Percentiles rank a stretch among this genome's conserved stretches.
These are phyloP conservation scores for Puccinia coronata DNA, from an alignment of 1,284 basidiomycete species.

Conservation along the genomic window DNA sequence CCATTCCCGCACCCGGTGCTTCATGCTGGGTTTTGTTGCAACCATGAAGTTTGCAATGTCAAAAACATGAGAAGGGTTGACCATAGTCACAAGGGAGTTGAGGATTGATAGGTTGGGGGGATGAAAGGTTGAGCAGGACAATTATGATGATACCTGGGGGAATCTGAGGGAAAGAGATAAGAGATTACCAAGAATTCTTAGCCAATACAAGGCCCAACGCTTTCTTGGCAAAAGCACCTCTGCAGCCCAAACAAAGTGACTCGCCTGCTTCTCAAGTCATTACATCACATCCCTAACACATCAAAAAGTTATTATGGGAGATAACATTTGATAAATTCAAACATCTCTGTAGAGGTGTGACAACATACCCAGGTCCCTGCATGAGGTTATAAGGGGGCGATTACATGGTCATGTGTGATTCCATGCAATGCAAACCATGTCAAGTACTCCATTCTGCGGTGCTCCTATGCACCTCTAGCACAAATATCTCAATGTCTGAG, in stretches of 20 bases:
- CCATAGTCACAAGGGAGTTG: not conserved
- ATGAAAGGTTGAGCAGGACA: not conserved
- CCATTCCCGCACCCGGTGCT: too few relatives aligned
- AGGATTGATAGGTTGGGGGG: too few relatives aligned
- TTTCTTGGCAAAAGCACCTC: not conserved
- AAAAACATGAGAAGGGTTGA: not conserved
- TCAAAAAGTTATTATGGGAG: not conserved
- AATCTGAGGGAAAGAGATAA: conserved; percentile 14
- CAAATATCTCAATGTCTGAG: not conserved
- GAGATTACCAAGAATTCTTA: not conserved
- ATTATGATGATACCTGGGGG: not conserved
- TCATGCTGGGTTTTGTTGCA: too few relatives aligned
- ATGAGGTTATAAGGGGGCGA: not conserved
- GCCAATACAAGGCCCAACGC: not conserved
- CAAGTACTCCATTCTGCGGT: not conserved
- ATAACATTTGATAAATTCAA: not conserved
- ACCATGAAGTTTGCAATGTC: too few relatives aligned
- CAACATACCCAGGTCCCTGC: not conserved
- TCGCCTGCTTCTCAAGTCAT: not conserved
- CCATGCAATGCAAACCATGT: not conserved
- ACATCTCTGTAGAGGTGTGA: too few relatives aligned
- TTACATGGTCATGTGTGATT: not conserved
- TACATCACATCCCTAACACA: not conserved
- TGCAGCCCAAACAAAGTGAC: too few relatives aligned
- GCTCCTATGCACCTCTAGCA: not conserved